Conservation (phyloP, 805 yeast species). For the Grigorovia yakushimaensis region DNA sequence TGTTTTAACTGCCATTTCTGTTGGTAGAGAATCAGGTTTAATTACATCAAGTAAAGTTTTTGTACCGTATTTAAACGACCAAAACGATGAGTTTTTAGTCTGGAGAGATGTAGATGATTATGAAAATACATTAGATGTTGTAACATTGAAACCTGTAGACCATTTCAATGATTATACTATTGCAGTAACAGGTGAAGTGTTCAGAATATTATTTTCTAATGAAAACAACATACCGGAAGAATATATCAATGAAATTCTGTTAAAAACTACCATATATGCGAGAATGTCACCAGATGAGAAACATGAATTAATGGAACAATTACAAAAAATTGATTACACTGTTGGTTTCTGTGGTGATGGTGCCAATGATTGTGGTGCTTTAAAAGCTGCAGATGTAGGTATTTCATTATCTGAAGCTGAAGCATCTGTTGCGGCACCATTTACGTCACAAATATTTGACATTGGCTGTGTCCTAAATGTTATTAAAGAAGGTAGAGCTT, state of each 20-base stretch:
- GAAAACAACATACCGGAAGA: constrained; percentile 26
- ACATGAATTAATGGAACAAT: constrained; percentile 83
- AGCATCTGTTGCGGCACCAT: constrained; percentile 98
- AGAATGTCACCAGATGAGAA: constrained; percentile 99
- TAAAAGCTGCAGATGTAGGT: constrained; percentile 96
- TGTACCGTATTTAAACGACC: constrained; percentile 50
- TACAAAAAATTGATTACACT: constrained; percentile 78
- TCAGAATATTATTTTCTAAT: constrained; percentile 56
- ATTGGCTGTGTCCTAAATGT: constrained; percentile 88
- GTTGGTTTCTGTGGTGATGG: constrained; percentile 99
- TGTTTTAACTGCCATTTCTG: constrained; percentile 87
- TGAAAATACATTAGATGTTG: constrained; percentile 47
- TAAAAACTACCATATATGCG: constrained; percentile 75
- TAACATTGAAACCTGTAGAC: constrained; percentile 44
- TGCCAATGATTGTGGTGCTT: constrained; percentile 97
- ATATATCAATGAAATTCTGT: constrained; percentile 47
- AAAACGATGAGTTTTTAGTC: constrained; percentile 26
- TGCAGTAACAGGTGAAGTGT: constrained; percentile 90
- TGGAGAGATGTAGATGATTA: constrained; percentile 68
- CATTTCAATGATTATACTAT: constrained; percentile 42
- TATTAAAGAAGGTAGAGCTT: constrained; percentile 88
- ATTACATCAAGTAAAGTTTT: constrained; percentile 41
- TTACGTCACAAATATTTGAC: constrained; percentile 82
- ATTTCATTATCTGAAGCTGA: constrained; percentile 94
- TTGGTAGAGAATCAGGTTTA: constrained; percentile 74